phyloP scores from a whole-genome alignment of 1,284 basidiomycete genomes.

The Pholiota adiposa region DNA sequence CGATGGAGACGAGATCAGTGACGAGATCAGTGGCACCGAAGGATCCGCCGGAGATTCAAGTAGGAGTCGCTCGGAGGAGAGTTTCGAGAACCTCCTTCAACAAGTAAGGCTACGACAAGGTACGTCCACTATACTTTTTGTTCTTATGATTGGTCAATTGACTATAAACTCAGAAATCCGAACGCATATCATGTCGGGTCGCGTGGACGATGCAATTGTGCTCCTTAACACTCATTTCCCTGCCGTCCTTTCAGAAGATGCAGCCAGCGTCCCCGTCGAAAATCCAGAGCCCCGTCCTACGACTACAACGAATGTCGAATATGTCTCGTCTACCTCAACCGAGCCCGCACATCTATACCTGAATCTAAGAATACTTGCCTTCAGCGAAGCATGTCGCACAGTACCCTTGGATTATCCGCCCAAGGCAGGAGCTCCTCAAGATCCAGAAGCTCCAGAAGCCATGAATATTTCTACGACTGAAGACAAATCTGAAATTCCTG shows the following conservation, averaged over 20 bases:
- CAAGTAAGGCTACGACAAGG: slow-evolving; percentile 62
- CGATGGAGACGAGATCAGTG: slow-evolving; percentile 68
- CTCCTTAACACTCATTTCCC: slow-evolving; percentile 75
- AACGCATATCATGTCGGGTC: slow-evolving; percentile 66
- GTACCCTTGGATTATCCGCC: slow-evolving; percentile 57
- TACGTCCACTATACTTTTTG: slow-evolving; percentile 33
- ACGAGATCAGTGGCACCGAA: slow-evolving; percentile 18
- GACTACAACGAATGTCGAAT: slow-evolving; percentile 39
- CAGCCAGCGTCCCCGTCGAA: slow-evolving; percentile 16
- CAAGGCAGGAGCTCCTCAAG: slow-evolving; percentile 14
- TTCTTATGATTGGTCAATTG: background rate
- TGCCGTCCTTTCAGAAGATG: slow-evolving; percentile 53
- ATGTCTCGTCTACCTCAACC: slow-evolving; percentile 61
- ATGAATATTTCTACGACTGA: slow-evolving; percentile 3
- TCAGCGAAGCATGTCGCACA: slow-evolving; percentile 82
- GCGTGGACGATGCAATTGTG: slow-evolving; percentile 68
- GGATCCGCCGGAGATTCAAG: slow-evolving; percentile 15
- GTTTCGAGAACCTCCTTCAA: slow-evolving; percentile 48
- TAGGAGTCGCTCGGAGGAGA: slow-evolving; percentile 29
- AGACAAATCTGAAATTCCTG: slow-evolving; percentile 4
- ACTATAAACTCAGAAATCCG: slow-evolving; percentile 58
- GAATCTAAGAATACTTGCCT: slow-evolving; percentile 83
- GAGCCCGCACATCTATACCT: slow-evolving; percentile 76
- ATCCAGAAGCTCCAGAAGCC: slow-evolving; percentile 19
- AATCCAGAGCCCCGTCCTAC: slow-evolving; percentile 17